Base-by-base conservation (phyloP, 1,139 yeast genomes). In the Kodamaea plutei region DNA sequence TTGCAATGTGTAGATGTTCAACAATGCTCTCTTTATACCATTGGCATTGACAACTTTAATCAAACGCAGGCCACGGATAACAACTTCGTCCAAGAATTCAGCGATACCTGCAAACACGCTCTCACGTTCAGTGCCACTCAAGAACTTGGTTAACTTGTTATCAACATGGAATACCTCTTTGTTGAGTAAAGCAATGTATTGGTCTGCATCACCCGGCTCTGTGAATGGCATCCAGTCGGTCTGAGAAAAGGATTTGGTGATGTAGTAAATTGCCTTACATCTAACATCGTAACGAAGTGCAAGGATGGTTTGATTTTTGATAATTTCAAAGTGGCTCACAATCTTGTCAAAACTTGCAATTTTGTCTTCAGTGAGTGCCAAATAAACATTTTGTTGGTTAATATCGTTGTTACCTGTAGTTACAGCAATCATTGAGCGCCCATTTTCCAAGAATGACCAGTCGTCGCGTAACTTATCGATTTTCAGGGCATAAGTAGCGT, bases 1-100 rank as follows among this genome's bases (percentile, higher is more conserved):
- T 56, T 84, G 94, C 29, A 85, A 57, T 0, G 84, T 80, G 34
- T 77, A 70, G 20, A 84, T 78, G 50, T 85, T 84, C 47, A 80
- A 69, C 36, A 78, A 59, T 40, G 85, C 63, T 45, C 79, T 76
- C 49, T 77, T 76, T 30, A 83, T 65, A 23, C 95, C 95, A 45
- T 74, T 73, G 12, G 60, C 57, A 49, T 83, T 84, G 46, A 84
- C 62, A 29, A 68, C 70, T 11, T 56, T 54, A 8, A 87, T 64
- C 21, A 74, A 58, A 11, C 64, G 67, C 2, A 89, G 73, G n/a
- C 82, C 84, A 26, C 57, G 58, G 5, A 85, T 71, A 29, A 83
- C 63, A 19, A 79, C 61, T 36, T 64, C 60, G 50, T 79, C 81
- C 38, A 81, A 62, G 43, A 78, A 66, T 32, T 58, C 58, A 7